Conservation (phyloP, 2,329 filamentous ascomycete genomes). For the Ophiostoma angusticollis region DNA sequence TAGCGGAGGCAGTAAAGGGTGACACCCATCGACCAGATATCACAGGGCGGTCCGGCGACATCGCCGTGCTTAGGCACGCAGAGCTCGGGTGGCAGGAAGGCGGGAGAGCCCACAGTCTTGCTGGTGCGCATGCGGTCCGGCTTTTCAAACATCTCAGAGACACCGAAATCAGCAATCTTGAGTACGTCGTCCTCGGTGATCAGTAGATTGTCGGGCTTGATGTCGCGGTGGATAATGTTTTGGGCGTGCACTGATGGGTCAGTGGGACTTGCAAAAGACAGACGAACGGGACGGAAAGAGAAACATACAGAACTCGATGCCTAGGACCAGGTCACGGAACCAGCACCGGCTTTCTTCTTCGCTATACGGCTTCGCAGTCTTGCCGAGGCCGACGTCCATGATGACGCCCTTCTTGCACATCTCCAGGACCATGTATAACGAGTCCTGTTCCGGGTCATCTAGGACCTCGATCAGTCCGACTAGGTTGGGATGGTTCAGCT, state of each 20-base stretch:
- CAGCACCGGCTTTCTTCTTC: slow-evolving; percentile 74
- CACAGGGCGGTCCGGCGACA: slow-evolving; percentile 77
- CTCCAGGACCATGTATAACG: slow-evolving; percentile 95
- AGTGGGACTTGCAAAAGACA: neutral
- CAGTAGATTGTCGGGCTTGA: slow-evolving; percentile 94
- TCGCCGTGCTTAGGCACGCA: slow-evolving; percentile 78
- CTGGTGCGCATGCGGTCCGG: slow-evolving; percentile 71
- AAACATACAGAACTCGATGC: slow-evolving; percentile 78
- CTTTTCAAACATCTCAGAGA: slow-evolving; percentile 97
- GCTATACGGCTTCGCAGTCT: slow-evolving; percentile 68
- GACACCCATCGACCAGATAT: slow-evolving; percentile 98
- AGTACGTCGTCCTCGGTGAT: slow-evolving; percentile 84
- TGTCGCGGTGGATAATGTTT: slow-evolving; percentile 89
- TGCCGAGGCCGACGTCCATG: slow-evolving; percentile 87
- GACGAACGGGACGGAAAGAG: no score
- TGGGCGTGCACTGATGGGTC: slow-evolving; percentile 63
- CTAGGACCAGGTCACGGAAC: slow-evolving; percentile 90
- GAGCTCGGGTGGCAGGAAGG: slow-evolving; percentile 86
- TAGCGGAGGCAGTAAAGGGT: slow-evolving; percentile 88
- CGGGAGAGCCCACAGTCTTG: slow-evolving; percentile 88
- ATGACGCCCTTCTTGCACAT: slow-evolving; percentile 98
- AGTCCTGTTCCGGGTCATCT: slow-evolving; percentile 91
- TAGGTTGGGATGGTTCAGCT: slow-evolving; percentile 88
- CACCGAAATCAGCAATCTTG: slow-evolving; percentile 97
- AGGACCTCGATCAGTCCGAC: slow-evolving; percentile 87